Conservation (phyloP, 768 basidiomycete genomes). For the Russula compacta region DNA sequence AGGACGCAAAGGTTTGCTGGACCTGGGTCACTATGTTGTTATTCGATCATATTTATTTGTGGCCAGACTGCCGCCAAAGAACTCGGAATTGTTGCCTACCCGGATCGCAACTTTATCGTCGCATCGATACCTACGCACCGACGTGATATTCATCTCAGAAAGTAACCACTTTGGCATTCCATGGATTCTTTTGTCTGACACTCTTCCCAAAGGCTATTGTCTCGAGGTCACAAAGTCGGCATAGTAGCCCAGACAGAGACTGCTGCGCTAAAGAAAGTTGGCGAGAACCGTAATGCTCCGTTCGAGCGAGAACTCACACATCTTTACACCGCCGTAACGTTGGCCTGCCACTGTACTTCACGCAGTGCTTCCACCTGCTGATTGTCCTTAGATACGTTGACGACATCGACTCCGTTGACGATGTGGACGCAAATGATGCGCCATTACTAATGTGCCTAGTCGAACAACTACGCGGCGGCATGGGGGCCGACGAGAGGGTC, state of each 20-base stretch:
- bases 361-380: not conserved
- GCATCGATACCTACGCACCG: slow-evolving; percentile 68
- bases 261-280: slow-evolving; percentile 77
- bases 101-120: slow-evolving; percentile 60
- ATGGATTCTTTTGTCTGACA: not conserved
- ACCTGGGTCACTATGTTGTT: not conserved
- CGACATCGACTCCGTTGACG: slow-evolving; percentile 58
- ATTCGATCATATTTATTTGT: not conserved
- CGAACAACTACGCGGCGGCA: slow-evolving; percentile 38
- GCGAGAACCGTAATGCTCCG: slow-evolving; percentile 62
- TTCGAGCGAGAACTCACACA: slow-evolving; percentile 70
- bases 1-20: slow-evolving; percentile 61
- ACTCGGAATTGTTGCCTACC: slow-evolving; percentile 69
- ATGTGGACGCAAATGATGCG: slow-evolving; percentile 43
- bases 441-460: slow-evolving; percentile 74
- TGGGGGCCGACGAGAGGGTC: slow-evolving; percentile 37
- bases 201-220: slow-evolving; percentile 45
- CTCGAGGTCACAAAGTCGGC: slow-evolving; percentile 75
- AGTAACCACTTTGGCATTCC: slow-evolving; percentile 35
- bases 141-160: slow-evolving; percentile 64
- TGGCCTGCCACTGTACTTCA: slow-evolving; percentile 25
- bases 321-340: slow-evolving; percentile 86
- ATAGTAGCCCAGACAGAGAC: slow-evolving; percentile 80
- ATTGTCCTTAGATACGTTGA: slow-evolving; percentile 64
- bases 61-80: slow-evolving; percentile 56